Evolutionary conservation across 805 yeast species (phyloP), one percentile per base, ranked within the genome.

Genomic region (Metschnikowia koreensis): DNA sequence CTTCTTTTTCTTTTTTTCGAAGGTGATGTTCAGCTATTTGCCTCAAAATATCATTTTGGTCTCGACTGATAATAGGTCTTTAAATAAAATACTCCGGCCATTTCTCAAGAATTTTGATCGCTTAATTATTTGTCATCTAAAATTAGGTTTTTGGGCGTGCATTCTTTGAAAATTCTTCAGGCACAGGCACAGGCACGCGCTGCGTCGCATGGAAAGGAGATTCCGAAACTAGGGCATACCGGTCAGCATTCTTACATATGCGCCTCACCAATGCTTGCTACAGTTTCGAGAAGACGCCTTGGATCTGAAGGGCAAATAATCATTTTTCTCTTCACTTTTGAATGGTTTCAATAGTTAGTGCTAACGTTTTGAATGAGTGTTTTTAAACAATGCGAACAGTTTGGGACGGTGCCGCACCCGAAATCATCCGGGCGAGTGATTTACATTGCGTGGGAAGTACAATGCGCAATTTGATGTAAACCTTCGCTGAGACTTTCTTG

Each of bases 101-200:
- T 22, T 22, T 22, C 4, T 22, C 22, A 22, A 22, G 34, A 12
- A 31, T 31, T 31, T 31, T 31, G 34, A 9, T 31, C 13, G 34
- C 34, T 31, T 31, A 9, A 9, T 3, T 12, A 31, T 31, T 31
- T 6, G 12, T 9, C 42, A 38, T 38, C 48, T 47, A 41, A 28
- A 43, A 27, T 44, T 49, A 49, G 48, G 17, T 36, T 44, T 22
- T 26, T 38, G 44, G 45, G 27, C 16, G 47, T 40, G 48, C 52
- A 36, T 39, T 45, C 22, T n/a, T 6, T 11, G 17, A 17, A 42
- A 42, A 31, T 17, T 8, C 28, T 16, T 16, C 34, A 9, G 9
- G 17, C 22, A 31, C 26, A 34, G 44, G 47, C 51, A 42, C 51
- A 44, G 52, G 52, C 47, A 48, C 51, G 47, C 52, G 17, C 38